phyloP scores from a whole-genome alignment of 192 early-diverging fungal genomes.

The Gonapodya sp. region DNA sequence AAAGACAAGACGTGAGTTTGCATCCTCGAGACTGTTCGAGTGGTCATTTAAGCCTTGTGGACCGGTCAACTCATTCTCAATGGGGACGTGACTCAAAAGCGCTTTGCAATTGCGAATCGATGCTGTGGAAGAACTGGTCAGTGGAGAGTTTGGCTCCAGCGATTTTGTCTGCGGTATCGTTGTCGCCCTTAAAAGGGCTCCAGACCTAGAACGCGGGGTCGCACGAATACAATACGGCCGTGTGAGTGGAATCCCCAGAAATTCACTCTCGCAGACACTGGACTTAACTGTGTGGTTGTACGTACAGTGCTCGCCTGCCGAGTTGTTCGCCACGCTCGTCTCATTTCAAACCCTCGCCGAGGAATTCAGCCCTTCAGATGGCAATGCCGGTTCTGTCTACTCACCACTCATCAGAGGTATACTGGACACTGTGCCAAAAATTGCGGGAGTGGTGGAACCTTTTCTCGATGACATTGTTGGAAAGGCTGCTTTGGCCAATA shows the following conservation, averaged over 20 bases:
- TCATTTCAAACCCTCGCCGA: constrained; percentile 32
- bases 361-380: constrained; percentile 13
- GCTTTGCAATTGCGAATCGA: neutral
- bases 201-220: constrained; percentile 57
- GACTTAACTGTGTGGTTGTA: neutral
- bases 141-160: neutral
- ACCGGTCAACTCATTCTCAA: neutral
- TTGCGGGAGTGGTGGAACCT: constrained; percentile 22
- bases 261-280: neutral
- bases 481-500: constrained; percentile 31
- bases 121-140: constrained; percentile 6
- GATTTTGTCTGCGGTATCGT: neutral
- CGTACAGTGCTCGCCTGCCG: constrained; percentile 44
- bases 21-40: too few species aligned
- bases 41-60: too few species aligned
- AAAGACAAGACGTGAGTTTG: constrained; percentile 28
- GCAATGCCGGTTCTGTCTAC: constrained; percentile 14
- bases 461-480: constrained; percentile 34
- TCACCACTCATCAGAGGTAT: constrained; percentile 23
- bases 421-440: constrained; percentile 27
- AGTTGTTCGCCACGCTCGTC: constrained; percentile 39
- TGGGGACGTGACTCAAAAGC: neutral
- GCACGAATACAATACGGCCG: constrained; percentile 57
- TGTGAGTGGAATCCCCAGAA: constrained; percentile 17
- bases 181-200: constrained; percentile 15